Evolutionary conservation across 176 grass and related monocot species (phyloP), one percentile per base, ranked within the genome.

Genomic region (sorghum (Sorghum bicolor)): DNA sequence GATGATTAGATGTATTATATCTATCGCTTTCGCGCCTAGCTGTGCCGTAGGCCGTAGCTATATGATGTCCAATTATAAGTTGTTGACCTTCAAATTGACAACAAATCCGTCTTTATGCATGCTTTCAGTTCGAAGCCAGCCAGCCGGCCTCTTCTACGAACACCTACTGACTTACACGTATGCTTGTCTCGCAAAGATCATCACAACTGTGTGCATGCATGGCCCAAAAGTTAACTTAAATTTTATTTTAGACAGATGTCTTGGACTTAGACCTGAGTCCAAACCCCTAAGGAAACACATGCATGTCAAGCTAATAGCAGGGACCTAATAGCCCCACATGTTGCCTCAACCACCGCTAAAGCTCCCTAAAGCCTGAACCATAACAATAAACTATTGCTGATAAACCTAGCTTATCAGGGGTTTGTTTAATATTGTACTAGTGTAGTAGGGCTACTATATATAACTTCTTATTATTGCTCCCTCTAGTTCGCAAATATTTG

Each of bases 311-410:
- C n/a, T 61, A 58, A 9, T n/a, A n/a, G n/a, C n/a, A n/a, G n/a
- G n/a, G n/a, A n/a, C n/a, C 55, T 22, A n/a, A 6, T 19, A 22
- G 53, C 79, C 88, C 83, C 83, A 86, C 88, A 72, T 73, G 84
- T 39, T 29, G 36, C 16, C 79, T 77, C 60, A 90, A 86, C 73
- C 79, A 78, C 88, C 44, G 37, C 57, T 73, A 38, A 29, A 78
- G 4, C 43, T 66, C 83, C 74, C 20, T 45, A 82, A 82, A 82
- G 77, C 25, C 73, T 37, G 57, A 82, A 20, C 70, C 19, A 17
- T 36, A 71, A 36, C 10, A 81, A 63, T 81, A 43, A 24, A 15
- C 9, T 52, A 31, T 1, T 32, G 8, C 24, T 29, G 15, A 29
- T 8, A 33, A n/a, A 48, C 38, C 53, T n/a, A n/a, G n/a, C n/a